A percentile compares a stretch with the other conserved stretches of the same genome.
Conservation (phyloP, 495 filamentous ascomycete genomes). For the Penicillium manginii region DNA sequence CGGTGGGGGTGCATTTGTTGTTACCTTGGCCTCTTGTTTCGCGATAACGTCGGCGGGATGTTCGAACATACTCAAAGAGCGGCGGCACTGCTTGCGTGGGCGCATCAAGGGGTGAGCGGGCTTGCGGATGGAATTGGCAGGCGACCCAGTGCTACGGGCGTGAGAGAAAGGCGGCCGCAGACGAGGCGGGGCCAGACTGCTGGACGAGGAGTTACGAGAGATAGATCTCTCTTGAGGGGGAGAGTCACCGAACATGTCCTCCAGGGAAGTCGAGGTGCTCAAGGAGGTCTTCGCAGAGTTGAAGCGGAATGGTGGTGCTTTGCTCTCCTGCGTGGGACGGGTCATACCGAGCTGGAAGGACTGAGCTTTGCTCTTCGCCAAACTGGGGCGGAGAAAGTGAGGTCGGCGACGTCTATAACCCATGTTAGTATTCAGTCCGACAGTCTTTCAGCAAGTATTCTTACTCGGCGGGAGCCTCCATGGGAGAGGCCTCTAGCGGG, state of each 20-base stretch:
- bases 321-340: conserved; percentile 54
- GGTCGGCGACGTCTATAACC: conserved; percentile 43
- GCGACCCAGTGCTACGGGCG: conserved; percentile 68
- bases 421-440: conserved; percentile 2
- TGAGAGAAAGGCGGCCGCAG: conserved; percentile 65
- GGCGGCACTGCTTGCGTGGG: conserved; percentile 83
- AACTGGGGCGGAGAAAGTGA: conserved; percentile 44
- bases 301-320: conserved; percentile 76
- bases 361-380: conserved; percentile 47
- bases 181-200: conserved; percentile 50
- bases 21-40: conserved; percentile 59
- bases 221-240: conserved; percentile 67
- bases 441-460: conserved; percentile 38
- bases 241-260: conserved; percentile 79
- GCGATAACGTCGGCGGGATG: conserved; percentile 84
- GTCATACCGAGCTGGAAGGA: conserved; percentile 45
- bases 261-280: conserved; percentile 65
- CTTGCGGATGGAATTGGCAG: conserved; percentile 71
- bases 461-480: conserved; percentile 50
- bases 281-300: conserved; percentile 60
- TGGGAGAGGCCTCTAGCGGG: conserved; percentile 54
- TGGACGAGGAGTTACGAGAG: conserved; percentile 37
- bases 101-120: conserved; percentile 71
- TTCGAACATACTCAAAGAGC: conserved; percentile 98
- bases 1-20: conserved; percentile 60